Conservation (phyloP, 176 grass and related monocot species). For the Pontederia crassipes region DNA sequence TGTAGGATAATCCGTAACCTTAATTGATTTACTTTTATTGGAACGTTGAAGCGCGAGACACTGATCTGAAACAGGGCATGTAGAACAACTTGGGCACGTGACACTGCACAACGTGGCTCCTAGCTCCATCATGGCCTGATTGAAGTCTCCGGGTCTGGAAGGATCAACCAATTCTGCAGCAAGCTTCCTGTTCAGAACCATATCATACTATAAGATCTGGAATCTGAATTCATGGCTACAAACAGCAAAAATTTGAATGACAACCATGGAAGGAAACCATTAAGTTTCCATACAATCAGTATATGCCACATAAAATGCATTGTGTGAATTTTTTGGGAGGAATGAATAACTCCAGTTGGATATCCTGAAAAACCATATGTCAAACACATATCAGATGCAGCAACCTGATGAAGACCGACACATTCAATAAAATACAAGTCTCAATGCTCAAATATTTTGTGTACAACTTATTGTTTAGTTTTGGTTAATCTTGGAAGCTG, state of each 20-base stretch:
- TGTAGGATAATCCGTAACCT: conserved; percentile 63
- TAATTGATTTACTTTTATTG: conserved; percentile 13
- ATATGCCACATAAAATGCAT: too few relatives aligned
- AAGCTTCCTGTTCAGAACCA: conserved; percentile 36
- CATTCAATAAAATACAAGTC: too few relatives aligned
- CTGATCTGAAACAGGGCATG: conserved; percentile 58
- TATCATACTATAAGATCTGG: conserved; percentile 10
- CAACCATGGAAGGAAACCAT: not conserved
- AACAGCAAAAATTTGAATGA: not conserved
- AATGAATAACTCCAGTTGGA: too few relatives aligned
- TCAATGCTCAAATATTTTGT: too few relatives aligned
- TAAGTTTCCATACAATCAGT: not conserved
- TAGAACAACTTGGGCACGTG: conserved; percentile 52
- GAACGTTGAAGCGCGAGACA: conserved; percentile 59
- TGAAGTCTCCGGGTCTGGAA: conserved; percentile 87
- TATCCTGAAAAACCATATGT: too few relatives aligned
- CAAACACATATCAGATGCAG: too few relatives aligned
- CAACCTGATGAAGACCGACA: too few relatives aligned
- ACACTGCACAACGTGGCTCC: conserved; percentile 72
- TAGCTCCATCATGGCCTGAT: conserved; percentile 98
- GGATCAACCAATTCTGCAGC: conserved; percentile 69
- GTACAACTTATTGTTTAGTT: too few relatives aligned
- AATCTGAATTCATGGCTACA: not conserved
- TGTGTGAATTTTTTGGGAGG: too few relatives aligned
- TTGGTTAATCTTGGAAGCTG: too few relatives aligned